Evolutionary conservation across 2,329 filamentous ascomycete genomes (phyloP).

Genomic region (Pseudogymnoascus sp.): DNA sequence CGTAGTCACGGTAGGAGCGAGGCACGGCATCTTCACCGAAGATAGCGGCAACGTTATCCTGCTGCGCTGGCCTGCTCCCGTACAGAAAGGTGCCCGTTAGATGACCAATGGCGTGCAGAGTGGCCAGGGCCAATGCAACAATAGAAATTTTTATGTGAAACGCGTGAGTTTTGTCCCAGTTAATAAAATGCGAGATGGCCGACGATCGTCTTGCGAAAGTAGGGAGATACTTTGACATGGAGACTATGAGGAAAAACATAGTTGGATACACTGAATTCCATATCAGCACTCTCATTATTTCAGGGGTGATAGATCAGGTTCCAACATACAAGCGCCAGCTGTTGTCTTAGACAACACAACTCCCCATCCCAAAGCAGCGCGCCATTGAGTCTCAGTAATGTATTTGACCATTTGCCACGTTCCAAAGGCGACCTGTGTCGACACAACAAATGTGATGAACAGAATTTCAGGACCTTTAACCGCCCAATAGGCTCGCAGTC

Average conservation of each 20-base stretch:
- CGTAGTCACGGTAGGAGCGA: slow-evolving; percentile 37
- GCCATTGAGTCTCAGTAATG: slow-evolving; percentile 36
- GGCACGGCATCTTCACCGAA: slow-evolving; percentile 31
- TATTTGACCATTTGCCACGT: slow-evolving; percentile 51
- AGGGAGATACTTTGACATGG: slow-evolving; percentile 50
- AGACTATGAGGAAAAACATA: slow-evolving; percentile 50
- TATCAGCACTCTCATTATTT: no score
- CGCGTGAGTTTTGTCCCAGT: slow-evolving; percentile 47
- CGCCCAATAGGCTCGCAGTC: slow-evolving; percentile 45
- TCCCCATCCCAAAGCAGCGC: slow-evolving; percentile 47
- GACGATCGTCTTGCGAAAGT: slow-evolving; percentile 46
- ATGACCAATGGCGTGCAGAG: slow-evolving; percentile 47
- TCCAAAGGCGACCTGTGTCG: slow-evolving; percentile 43
- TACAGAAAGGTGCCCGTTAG: slow-evolving; percentile 45
- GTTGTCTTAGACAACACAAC: slow-evolving; percentile 47
- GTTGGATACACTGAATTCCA: slow-evolving; percentile 40
- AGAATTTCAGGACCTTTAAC: slow-evolving; percentile 45
- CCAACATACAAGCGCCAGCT: slow-evolving; percentile 35
- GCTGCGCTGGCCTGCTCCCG: slow-evolving; percentile 38
- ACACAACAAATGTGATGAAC: slow-evolving; percentile 42
- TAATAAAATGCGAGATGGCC: slow-evolving; percentile 46
- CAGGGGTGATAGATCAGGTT: no score
- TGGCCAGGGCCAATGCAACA: slow-evolving; percentile 42
- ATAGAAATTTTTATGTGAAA: slow-evolving; percentile 51
- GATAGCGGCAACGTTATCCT: slow-evolving; percentile 37